Percentiles rank a stretch among this genome's conserved stretches.
Conservation (phyloP, 495 filamentous ascomycete genomes). For the Xanthoparmelia taractica region DNA sequence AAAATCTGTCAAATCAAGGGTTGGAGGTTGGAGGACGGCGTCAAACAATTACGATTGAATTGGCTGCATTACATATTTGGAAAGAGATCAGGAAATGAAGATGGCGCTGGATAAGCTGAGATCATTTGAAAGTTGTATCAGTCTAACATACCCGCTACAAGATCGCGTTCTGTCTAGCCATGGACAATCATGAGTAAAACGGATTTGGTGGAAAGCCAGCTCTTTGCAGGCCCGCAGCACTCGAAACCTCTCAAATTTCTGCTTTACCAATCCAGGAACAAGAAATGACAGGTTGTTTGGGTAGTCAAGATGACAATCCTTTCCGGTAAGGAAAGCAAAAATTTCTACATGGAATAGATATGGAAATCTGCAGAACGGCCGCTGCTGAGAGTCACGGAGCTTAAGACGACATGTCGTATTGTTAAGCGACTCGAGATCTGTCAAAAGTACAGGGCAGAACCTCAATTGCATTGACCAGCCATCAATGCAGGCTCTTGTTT, state of each 20-base stretch:
- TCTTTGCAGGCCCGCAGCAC: background rate
- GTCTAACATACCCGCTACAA: background rate
- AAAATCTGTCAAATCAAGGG: slow-evolving; percentile 68
- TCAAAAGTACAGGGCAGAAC: background rate
- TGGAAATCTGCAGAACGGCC: too few relatives aligned
- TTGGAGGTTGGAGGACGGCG: slow-evolving; percentile 68
- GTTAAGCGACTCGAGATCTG: background rate
- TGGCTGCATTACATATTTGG: slow-evolving; percentile 78
- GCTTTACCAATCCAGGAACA: background rate
- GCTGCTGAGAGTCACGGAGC: background rate
- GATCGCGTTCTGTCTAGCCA: background rate
- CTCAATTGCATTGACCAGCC: background rate
- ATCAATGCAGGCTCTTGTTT: background rate
- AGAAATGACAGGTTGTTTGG: background rate
- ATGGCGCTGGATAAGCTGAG: background rate
- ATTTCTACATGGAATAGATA: too few relatives aligned
- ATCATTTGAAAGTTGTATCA: background rate
- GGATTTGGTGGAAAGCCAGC: background rate
- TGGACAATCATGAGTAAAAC: background rate
- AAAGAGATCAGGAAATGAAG: background rate
- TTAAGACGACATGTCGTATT: background rate
- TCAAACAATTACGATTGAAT: slow-evolving; percentile 62
- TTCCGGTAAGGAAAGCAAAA: too few relatives aligned
- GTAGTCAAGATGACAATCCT: background rate
- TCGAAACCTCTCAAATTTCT: background rate